phyloP scores from a whole-genome alignment of 805 yeast species.

The Zygosaccharomyces lentus region DNA sequence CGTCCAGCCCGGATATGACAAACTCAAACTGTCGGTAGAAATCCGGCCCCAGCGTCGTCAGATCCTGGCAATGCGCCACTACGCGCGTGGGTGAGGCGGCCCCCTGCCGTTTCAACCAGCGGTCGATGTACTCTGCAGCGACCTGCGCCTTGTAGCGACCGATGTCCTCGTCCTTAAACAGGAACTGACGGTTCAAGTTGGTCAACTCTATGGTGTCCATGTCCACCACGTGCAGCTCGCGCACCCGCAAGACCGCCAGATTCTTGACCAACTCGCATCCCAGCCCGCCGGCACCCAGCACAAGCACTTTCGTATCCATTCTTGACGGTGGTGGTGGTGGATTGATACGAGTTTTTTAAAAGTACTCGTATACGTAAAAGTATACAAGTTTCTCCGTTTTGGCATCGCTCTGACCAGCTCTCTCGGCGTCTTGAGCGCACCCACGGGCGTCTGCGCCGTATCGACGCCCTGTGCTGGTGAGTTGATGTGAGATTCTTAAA shows the following conservation, averaged over 20 bases:
- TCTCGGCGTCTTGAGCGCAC: slow-evolving; percentile 81
- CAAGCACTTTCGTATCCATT: slow-evolving; percentile 45
- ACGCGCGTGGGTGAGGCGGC: slow-evolving; percentile 38
- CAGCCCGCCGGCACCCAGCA: slow-evolving; percentile 93
- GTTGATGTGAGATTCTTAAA: neutral
- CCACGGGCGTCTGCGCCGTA: too few relatives aligned
- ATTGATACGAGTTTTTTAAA: neutral
- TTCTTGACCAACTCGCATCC: slow-evolving; percentile 89
- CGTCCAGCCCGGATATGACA: slow-evolving; percentile 83
- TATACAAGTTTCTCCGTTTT: slow-evolving; percentile 55
- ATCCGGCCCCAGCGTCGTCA: slow-evolving; percentile 57
- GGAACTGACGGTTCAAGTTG: slow-evolving; percentile 85
- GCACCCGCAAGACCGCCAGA: slow-evolving; percentile 60
- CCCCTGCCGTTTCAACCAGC: slow-evolving; percentile 34
- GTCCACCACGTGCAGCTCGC: slow-evolving; percentile 80
- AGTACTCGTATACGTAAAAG: slow-evolving; percentile 4
- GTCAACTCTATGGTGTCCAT: slow-evolving; percentile 90
- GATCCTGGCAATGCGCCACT: slow-evolving; percentile 57
- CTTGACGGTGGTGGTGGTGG: too few relatives aligned
- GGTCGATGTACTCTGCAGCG: slow-evolving; percentile 58
- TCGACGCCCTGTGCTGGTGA: too few relatives aligned
- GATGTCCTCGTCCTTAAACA: slow-evolving; percentile 76
- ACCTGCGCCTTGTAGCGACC: slow-evolving; percentile 78
- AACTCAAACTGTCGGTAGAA: slow-evolving; percentile 67
- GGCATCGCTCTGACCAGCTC: slow-evolving; percentile 80